Evolutionary conservation across 768 basidiomycete genomes (phyloP), one percentile per base, ranked within the genome.

Genomic region (Amanita rubescens): DNA sequence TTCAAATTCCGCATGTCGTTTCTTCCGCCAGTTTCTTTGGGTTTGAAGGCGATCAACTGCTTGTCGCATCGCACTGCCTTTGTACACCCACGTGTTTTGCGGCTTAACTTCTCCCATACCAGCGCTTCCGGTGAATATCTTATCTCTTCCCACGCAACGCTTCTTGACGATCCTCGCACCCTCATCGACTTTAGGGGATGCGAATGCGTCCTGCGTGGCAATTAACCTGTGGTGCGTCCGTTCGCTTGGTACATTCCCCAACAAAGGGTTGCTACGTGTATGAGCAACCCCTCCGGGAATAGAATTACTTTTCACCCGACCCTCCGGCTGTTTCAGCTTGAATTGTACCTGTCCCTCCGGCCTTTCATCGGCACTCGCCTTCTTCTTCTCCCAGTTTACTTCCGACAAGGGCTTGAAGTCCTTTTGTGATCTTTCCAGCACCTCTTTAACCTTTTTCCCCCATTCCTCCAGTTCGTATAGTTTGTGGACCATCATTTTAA

Each of bases 401-500:
- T 78, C 77, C 0, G 73, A 73, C 45, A 85, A 60, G 1, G 82
- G 75, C 63, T 78, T 81, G 66, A 76, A 85, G 54, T 78, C 75
- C 35, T 68, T 72, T 64, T 76, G 74, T 38, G 82, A 83, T 51
- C 64, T 68, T 61, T 78, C n/a, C n/a, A n/a, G n/a, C n/a, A n/a
- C n/a, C n/a, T n/a, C n/a, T n/a, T n/a, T n/a, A n/a, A n/a, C n/a
- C n/a, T n/a, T n/a, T n/a, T n/a, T n/a, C n/a, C n/a, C n/a, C n/a
- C n/a, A n/a, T n/a, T n/a, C n/a, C n/a, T 79, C 78, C 50, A 77
- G 65, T 49, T 75, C 71, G 64, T 85, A 85, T 10, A 85, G 69
- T 62, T 81, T 79, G 68, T 85, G 80, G 54, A 84, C 63, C 81
- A 83, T 85, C 60, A 80, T 71, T 59, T 77, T 79, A 72, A 85